These are phyloP conservation scores for Aspergillus hortae DNA, from an alignment of 2,329 filamentous ascomycete species.

Conservation along the genomic window DNA sequence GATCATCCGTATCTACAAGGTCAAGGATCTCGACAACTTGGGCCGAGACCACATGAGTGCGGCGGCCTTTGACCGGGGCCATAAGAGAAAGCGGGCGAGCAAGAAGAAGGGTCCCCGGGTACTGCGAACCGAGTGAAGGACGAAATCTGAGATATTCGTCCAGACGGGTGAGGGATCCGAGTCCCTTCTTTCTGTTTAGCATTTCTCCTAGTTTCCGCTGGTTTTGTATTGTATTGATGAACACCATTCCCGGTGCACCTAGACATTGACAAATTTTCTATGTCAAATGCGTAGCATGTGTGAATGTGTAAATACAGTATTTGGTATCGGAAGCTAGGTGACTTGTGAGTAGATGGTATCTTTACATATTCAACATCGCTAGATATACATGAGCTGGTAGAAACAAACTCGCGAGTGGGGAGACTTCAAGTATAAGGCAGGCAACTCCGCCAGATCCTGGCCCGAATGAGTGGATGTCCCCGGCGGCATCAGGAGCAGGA, in stretches of 20 bases:
- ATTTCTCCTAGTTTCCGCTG: conserved; percentile 4
- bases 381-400: conserved; percentile 7
- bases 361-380: conserved; percentile 4
- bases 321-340: too few species aligned
- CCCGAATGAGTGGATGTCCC: too few species aligned
- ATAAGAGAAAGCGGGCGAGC: conserved; percentile 50
- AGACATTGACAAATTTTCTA: conserved; percentile 10
- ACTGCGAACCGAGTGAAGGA: conserved; percentile 41
- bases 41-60: conserved; percentile 77
- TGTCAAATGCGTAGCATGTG: too few species aligned
- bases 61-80: conserved; percentile 50
- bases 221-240: conserved; percentile 10
- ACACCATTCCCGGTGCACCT: conserved; percentile 2
- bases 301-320: too few species aligned
- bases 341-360: conserved; percentile 5
- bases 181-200: conserved; percentile 5
- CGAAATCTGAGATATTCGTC: conserved; percentile 5
- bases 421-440: neutral
- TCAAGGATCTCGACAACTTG: conserved; percentile 97
- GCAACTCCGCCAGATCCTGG: neutral
- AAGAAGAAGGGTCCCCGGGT: conserved; percentile 44
- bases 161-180: conserved; percentile 5
- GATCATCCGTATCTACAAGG: conserved; percentile 99
- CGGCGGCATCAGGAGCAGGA: too few species aligned
- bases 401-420: neutral